Evolutionary conservation across 208 protist species (phyloP), one percentile per base, ranked within the genome.

Genomic region (Histomonas meleagridis): DNA sequence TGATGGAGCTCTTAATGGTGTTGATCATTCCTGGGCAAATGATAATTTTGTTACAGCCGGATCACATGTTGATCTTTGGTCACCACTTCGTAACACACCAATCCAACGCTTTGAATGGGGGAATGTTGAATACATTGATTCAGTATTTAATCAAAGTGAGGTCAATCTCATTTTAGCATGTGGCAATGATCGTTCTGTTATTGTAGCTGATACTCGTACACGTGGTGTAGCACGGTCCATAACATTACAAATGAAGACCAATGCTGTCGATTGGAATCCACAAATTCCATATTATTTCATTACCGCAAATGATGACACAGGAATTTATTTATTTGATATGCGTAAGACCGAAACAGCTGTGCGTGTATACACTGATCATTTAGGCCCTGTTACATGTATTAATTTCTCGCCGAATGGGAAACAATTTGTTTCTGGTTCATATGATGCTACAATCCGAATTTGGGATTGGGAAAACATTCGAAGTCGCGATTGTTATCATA

Each of bases 211-310:
- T 79, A 43, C 38, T 10, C 32, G 70, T n/a, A 79, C 70, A 79
- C n/a, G n/a, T 32, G 40, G 14, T 18, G 40, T 79, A 28, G 70
- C 70, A 46, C 9, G 70, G n/a, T 46, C 70, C 46, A 79, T 79
- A 18, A 79, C 70, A 51, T 46, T 79, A 35, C 23, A 79, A 51
- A 79, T 35, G 5, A 79, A 49, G 28, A 46, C 70, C 1, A 79
- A 79, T 49, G 70, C 70, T 14, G 70, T 79, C 23, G 70, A 79
- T 43, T 79, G 70, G 70, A 79, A 79, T 35, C 70, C 70, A 51
- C 70, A 79, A 79, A 79, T 46, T 32, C 70, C 70, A n/a, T 79
- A 46, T 35, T 79, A 79, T 35, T 79, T 79, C 70, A 51, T 79
- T 51, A 35, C 40, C 28, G 70, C 32, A 10, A 79, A 79, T 28